Conservation (phyloP, 2,329 filamentous ascomycete species). For the Pseudogymnoascus sp. region DNA sequence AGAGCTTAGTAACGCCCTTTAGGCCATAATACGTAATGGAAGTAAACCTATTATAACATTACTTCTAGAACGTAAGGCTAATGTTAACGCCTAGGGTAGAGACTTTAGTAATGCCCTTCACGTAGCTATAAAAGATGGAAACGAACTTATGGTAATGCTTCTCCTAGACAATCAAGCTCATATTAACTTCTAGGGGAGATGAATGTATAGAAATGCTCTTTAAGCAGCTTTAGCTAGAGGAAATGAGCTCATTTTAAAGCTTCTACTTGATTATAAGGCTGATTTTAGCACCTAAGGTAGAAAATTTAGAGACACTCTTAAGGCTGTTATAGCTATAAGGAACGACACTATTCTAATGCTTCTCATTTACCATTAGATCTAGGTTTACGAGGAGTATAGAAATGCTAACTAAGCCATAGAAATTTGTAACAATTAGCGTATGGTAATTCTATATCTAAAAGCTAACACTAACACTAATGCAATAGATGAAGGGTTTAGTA, state of each 20-base stretch:
- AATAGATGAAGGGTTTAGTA: background rate
- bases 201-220: background rate
- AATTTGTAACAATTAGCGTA: background rate
- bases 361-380: background rate
- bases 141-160: background rate
- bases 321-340: background rate
- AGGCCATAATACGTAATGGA: background rate
- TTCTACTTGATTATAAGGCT: background rate
- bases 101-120: background rate
- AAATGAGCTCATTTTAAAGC: background rate
- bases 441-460: background rate
- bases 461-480: background rate
- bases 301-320: background rate
- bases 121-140: background rate
- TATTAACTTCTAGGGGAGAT: slow-evolving; percentile 3
- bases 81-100: too few species aligned
- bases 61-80: background rate
- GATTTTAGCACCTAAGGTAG: background rate
- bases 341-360: background rate
- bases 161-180: background rate
- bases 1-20: background rate
- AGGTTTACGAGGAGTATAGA: background rate
- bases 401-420: background rate
- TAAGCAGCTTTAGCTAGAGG: background rate
- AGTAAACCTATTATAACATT: background rate